Percentiles rank a stretch among this genome's conserved stretches.
Conservation (phyloP, 495 filamentous ascomycete species). For the Aspergillus affinis region DNA sequence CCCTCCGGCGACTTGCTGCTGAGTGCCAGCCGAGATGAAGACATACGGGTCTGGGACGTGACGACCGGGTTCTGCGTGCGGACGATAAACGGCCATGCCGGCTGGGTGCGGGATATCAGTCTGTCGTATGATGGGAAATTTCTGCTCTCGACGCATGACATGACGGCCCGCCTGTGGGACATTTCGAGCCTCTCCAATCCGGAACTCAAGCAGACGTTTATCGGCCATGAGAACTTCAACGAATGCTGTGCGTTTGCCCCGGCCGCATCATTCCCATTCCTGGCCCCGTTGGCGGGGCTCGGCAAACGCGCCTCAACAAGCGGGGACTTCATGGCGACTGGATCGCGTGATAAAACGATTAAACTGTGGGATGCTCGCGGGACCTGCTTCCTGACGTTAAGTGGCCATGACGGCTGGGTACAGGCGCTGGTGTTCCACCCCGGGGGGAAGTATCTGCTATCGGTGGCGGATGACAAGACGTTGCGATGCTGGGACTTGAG, state of each 20-base stretch:
- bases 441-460: conserved; percentile 86
- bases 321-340: conserved; percentile 86
- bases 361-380: conserved; percentile 85
- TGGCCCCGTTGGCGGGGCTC: conserved; percentile 76
- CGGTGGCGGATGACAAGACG: conserved; percentile 84
- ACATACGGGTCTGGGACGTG: conserved; percentile 81
- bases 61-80: conserved; percentile 86
- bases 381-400: conserved; percentile 80
- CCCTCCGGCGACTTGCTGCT: conserved; percentile 86
- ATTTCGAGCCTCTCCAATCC: conserved; percentile 51
- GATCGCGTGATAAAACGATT: conserved; percentile 86
- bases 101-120: conserved; percentile 85
- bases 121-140: conserved; percentile 80
- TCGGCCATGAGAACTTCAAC: conserved; percentile 85
- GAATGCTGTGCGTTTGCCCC: conserved; percentile 90
- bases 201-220: conserved; percentile 75
- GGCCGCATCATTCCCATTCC: conserved; percentile 67
- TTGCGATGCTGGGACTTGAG: conserved; percentile 89
- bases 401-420: conserved; percentile 96
- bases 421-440: conserved; percentile 85
- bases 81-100: conserved; percentile 77
- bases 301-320: conserved; percentile 78
- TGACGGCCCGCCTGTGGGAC: conserved; percentile 84
- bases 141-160: conserved; percentile 79
- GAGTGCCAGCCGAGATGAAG: conserved; percentile 74